A percentile compares a stretch with the other conserved stretches of the same genome.
These are phyloP conservation scores for Solanum sparsipilum DNA, from an alignment of 257 asterid genomes.

Conservation along the genomic window DNA sequence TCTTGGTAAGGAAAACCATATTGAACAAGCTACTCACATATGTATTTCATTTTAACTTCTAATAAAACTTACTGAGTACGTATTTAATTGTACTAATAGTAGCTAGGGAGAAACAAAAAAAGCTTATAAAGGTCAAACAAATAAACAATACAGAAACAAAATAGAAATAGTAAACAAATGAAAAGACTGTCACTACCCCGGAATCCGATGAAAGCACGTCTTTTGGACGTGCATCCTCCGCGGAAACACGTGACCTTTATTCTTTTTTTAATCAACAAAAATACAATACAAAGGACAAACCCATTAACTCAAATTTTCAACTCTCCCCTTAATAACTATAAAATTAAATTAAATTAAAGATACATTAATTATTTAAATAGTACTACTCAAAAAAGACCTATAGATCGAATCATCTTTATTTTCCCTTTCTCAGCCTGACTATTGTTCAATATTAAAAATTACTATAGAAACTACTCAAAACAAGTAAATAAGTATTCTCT, in stretches of 20 bases:
- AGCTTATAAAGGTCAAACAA: not conserved
- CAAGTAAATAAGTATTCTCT: too few species aligned
- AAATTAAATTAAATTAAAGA: not conserved
- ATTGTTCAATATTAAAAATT: not conserved
- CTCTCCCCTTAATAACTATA: not conserved
- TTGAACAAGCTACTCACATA: too few species aligned
- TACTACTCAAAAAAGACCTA: not conserved
- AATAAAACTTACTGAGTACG: not conserved
- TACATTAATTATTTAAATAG: not conserved
- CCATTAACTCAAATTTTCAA: not conserved
- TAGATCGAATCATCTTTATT: not conserved
- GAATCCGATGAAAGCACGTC: slow-evolving; percentile 1
- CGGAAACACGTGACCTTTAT: not conserved
- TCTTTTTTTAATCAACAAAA: not conserved
- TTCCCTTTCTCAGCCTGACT: not conserved
- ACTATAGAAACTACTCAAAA: not conserved
- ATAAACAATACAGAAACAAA: not conserved
- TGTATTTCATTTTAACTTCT: too few species aligned
- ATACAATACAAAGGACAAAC: not conserved
- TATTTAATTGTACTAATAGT: not conserved
- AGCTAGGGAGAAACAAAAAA: not conserved
- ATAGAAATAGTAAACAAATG: not conserved
- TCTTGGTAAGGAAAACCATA: not conserved
- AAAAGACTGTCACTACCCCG: not conserved
- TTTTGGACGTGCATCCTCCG: not conserved